Conservation (phyloP, 2,329 filamentous ascomycete species). For the Fusarium protoensiforme region DNA sequence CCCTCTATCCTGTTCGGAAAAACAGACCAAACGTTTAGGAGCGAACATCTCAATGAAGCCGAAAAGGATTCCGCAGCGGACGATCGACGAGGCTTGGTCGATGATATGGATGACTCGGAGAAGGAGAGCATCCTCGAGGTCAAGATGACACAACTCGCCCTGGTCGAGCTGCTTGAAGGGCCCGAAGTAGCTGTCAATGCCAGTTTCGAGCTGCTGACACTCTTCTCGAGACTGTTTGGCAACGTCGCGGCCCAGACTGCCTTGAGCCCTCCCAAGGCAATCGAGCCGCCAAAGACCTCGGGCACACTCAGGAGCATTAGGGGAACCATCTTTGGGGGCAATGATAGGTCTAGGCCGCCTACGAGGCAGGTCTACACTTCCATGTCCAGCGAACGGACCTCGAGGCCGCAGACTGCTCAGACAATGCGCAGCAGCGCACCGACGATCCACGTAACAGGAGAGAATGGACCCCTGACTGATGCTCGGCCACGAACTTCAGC, state of each 20-base stretch:
- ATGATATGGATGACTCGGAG: conserved; percentile 85
- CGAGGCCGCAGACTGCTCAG: conserved; percentile 54
- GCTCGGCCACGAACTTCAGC: conserved; percentile 49
- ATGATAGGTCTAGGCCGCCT: conserved; percentile 57
- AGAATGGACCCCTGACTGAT: conserved; percentile 58
- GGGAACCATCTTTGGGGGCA: conserved; percentile 81
- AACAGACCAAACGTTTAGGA: conserved; percentile 66
- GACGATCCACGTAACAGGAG: conserved; percentile 80
- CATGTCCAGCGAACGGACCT: conserved; percentile 51
- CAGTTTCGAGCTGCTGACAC: conserved; percentile 82
- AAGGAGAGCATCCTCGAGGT: conserved; percentile 91
- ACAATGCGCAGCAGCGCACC: conserved; percentile 64
- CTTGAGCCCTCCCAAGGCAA: conserved; percentile 53
- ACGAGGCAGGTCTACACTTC: conserved; percentile 53
- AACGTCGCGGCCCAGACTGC: conserved; percentile 59
- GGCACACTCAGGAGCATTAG: conserved; percentile 77
- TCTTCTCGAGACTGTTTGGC: conserved; percentile 86
- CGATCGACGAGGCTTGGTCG: conserved; percentile 66
- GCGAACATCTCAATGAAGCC: conserved; percentile 73
- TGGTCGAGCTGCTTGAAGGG: conserved; percentile 86
- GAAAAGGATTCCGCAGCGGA: conserved; percentile 45
- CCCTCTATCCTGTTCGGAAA: conserved; percentile 76
- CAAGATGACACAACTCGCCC: conserved; percentile 91
- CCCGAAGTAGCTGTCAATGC: conserved; percentile 88
- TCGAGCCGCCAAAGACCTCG: conserved; percentile 74